Evolutionary conservation across 192 early-diverging fungal genomes (phyloP).

Genomic region (Mortierella alpina): DNA sequence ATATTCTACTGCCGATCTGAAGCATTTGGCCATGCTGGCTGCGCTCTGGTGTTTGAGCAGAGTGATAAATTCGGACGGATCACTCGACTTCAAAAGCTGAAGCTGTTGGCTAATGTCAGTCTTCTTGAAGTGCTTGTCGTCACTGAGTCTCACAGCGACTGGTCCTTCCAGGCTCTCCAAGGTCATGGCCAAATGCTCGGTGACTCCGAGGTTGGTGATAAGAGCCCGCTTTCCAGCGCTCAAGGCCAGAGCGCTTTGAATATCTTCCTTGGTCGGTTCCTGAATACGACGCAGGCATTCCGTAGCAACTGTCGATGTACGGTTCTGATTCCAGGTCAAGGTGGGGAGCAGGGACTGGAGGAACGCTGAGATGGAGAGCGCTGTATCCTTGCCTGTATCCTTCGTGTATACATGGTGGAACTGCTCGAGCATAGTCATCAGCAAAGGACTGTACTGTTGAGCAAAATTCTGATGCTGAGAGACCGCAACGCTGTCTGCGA

Average conservation of each 20-base stretch:
- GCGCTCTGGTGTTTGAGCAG: conserved; percentile 14
- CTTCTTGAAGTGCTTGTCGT: not conserved
- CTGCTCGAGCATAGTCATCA: conserved; percentile 59
- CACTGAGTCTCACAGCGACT: not conserved
- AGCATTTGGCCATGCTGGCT: conserved; percentile 34
- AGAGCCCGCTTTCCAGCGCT: conserved; percentile 9
- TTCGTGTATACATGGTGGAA: conserved; percentile 49
- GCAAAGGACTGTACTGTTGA: conserved; percentile 64
- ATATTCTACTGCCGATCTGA: conserved; percentile 23
- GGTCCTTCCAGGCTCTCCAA: conserved; percentile 1
- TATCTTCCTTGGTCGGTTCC: conserved; percentile 9
- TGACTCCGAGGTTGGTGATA: conserved; percentile 3
- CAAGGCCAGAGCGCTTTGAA: conserved; percentile 1
- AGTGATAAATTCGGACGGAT: conserved; percentile 18
- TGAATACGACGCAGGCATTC: conserved; percentile 39
- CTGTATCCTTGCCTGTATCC: conserved; percentile 25
- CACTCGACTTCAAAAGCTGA: conserved; percentile 4
- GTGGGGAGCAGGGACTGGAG: conserved; percentile 45
- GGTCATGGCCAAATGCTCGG: conserved; percentile 32
- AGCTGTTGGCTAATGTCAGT: not conserved
- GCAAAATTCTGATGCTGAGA: conserved; percentile 12
- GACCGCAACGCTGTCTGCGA: conserved; percentile 5
- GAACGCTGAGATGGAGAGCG: conserved; percentile 39
- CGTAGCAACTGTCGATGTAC: conserved; percentile 34
- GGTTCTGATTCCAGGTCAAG: conserved; percentile 53